phyloP scores from a whole-genome alignment of 1,139 yeast species.

The Suhomyces taliae region DNA sequence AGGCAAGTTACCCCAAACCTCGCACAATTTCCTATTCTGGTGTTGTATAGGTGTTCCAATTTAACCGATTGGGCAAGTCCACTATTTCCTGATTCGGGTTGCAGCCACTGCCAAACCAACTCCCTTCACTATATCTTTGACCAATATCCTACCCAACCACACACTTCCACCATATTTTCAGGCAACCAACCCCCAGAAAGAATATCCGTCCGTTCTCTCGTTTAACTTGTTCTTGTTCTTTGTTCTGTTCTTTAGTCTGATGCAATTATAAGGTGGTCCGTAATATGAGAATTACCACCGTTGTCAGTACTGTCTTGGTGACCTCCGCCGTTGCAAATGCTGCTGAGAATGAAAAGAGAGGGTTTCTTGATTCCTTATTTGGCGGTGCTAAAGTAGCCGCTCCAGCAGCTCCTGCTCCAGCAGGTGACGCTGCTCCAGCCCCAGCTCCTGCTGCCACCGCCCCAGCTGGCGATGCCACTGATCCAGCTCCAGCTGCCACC shows the following conservation, averaged over 20 bases:
- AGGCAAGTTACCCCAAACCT: slow-evolving; percentile 6
- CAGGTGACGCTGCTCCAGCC: slow-evolving; percentile 6
- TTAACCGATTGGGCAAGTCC: slow-evolving; percentile 10
- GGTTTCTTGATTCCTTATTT: slow-evolving; percentile 18
- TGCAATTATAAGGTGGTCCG: slow-evolving; percentile 12
- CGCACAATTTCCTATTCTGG: slow-evolving; percentile 5
- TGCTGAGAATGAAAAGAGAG: slow-evolving; percentile 16
- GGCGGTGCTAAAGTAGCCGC: slow-evolving; percentile 7
- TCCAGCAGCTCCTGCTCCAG: slow-evolving; percentile 14
- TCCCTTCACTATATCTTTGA: slow-evolving; percentile 10
- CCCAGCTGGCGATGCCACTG: slow-evolving; percentile 2
- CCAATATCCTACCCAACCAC: slow-evolving; percentile 3
- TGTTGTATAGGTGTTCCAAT: not conserved
- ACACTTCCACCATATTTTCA: slow-evolving; percentile 1
- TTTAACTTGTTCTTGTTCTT: slow-evolving; percentile 1
- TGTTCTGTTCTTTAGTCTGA: slow-evolving; percentile 7
- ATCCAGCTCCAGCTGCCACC: slow-evolving; percentile 2
- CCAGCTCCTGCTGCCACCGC: slow-evolving; percentile 9
- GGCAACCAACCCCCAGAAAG: slow-evolving; percentile 4
- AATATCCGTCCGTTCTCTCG: slow-evolving; percentile 12
- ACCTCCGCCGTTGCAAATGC: slow-evolving; percentile 21
- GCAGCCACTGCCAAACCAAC: slow-evolving; percentile 1
- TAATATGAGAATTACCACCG: slow-evolving; percentile 21
- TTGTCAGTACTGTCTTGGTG: slow-evolving; percentile 22
- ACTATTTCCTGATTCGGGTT: slow-evolving; percentile 11